Evolutionary conservation across 192 early-diverging fungal species (phyloP).

Genomic region (Entophlyctis luteolus): DNA sequence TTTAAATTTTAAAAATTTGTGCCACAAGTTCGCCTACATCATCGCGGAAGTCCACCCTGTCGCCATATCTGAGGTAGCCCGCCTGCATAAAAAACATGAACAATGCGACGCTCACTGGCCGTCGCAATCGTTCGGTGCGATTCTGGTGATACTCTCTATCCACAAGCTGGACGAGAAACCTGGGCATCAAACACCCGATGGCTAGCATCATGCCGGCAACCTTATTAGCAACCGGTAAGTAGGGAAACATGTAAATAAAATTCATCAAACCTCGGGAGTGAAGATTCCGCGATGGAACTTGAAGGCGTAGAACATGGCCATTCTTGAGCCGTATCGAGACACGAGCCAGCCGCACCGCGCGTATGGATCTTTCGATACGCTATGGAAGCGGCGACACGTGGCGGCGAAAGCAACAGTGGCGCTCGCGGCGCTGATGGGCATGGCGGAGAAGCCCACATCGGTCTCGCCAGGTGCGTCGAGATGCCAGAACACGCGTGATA

Average conservation of each 20-base stretch:
- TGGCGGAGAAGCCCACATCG: background rate
- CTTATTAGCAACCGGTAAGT: background rate
- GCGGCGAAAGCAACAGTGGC: slow-evolving; percentile 21
- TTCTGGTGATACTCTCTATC: slow-evolving; percentile 40
- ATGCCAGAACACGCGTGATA: slow-evolving; percentile 31
- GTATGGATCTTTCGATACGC: slow-evolving; percentile 37
- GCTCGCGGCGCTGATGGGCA: background rate
- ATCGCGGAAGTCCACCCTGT: slow-evolving; percentile 40
- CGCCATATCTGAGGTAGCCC: slow-evolving; percentile 30
- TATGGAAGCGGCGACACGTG: slow-evolving; percentile 22
- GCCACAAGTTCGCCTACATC: slow-evolving; percentile 15
- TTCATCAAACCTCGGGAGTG: slow-evolving; percentile 11
- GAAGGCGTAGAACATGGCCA: slow-evolving; percentile 37
- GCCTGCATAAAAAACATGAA: slow-evolving; percentile 39
- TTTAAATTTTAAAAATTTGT: background rate
- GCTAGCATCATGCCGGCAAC: slow-evolving; percentile 31
- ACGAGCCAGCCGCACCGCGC: slow-evolving; percentile 28
- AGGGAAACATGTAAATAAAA: background rate
- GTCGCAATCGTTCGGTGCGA: slow-evolving; percentile 26
- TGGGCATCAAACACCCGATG: slow-evolving; percentile 24
- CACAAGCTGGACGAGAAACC: slow-evolving; percentile 40
- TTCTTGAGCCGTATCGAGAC: slow-evolving; percentile 18
- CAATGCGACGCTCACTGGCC: slow-evolving; percentile 15
- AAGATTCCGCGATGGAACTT: slow-evolving; percentile 27
- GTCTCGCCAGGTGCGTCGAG: slow-evolving; percentile 22